Evolutionary conservation across 768 basidiomycete genomes (phyloP), one percentile per base, ranked within the genome.

Genomic region (Mrakia frigida): DNA sequence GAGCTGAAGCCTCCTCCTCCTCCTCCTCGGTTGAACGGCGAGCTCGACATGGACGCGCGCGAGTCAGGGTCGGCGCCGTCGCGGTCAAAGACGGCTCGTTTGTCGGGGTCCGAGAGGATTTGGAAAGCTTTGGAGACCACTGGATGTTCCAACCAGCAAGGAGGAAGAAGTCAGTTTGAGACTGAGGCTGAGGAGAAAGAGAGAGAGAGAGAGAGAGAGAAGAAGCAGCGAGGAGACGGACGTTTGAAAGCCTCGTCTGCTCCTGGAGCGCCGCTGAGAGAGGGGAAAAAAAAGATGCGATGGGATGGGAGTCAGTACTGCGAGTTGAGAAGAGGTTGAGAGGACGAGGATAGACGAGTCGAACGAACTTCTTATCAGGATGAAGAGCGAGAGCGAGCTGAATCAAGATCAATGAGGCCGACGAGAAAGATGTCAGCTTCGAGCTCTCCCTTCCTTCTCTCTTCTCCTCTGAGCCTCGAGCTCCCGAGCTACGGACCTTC

Each of bases 121-220:
- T 96, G 94, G 84, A 98, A 98, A 14, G 95, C 94, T 84, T 97
- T 98, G 6, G 94, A 96, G 39, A 98, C 93, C 91, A 95, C 96
- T 98, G 81, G 16, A 73, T 3, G 79, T 35, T 13, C 31, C 76
- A 60, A 31, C 74, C 74, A 76, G 16, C 25, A 43, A 68, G 37
- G 39, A 70, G 75, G 43, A 33, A 53, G 46, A 23, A 23, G n/a
- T 25, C 21, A 61, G 50, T 18, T 0, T 31, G 28, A n/a, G n/a
- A 4, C 7, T 37, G 37, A 23, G 28, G 3, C 11, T 35, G 43
- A 53, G 9, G 23, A 59, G 13, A 37, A 41, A 11, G 23, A 65
- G 37, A 33, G 28, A 67, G 53, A 43, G 50, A 37, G 76, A 56
- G n/a, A 13, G 6, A 46, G 37, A 25, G 50, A 3, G 21, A 46